Evolutionary conservation across 495 filamentous ascomycete species (phyloP), one percentile per base, ranked within the genome.

Genomic region (Penicillium arizonense): DNA sequence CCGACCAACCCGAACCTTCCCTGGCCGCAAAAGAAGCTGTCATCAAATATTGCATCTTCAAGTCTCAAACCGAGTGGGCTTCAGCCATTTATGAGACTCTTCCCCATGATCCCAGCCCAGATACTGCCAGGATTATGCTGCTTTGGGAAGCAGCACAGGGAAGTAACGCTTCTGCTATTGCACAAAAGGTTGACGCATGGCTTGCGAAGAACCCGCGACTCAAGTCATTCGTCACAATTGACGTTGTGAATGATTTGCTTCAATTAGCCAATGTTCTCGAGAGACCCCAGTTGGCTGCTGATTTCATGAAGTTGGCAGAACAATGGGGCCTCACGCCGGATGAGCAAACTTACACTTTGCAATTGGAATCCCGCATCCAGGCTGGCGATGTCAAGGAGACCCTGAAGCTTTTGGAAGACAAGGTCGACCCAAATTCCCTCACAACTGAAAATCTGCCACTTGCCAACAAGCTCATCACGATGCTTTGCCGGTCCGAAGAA

Each of bases 101-200:
- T 14, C 62, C 84, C 23, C 70, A 77, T 39, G 71, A 56, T 14
- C 78, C 76, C 18, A 64, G 54, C 24, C 80, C 87, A 34, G 69
- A 77, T 21, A 74, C 61, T 10, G 87, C 87, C 80, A 84, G 91
- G 56, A 76, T 86, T 28, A 71, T 86, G 6, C 77, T 96, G 37
- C 80, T 87, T 42, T 96, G 88, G 88, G 83, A 89, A 23, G 87
- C 86, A 11, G 77, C 85, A 11, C 80, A 86, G 53, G 86, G 84
- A 8, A 87, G 82, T 62, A 82, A 83, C 10, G 82, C 87, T 5
- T 82, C 88, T 56, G 83, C 86, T 40, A 76, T 96, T 28, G 82
- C 83, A 45, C 74, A 79, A 41, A 88, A 77, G 5, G 75, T 86
- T 41, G 86, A 90, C 76, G 55, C 62, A 5, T 70, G 78, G 53